These are phyloP conservation scores for Mallotus nudiflorus DNA, from an alignment of 345 rosid genomes.

Conservation along the genomic window DNA sequence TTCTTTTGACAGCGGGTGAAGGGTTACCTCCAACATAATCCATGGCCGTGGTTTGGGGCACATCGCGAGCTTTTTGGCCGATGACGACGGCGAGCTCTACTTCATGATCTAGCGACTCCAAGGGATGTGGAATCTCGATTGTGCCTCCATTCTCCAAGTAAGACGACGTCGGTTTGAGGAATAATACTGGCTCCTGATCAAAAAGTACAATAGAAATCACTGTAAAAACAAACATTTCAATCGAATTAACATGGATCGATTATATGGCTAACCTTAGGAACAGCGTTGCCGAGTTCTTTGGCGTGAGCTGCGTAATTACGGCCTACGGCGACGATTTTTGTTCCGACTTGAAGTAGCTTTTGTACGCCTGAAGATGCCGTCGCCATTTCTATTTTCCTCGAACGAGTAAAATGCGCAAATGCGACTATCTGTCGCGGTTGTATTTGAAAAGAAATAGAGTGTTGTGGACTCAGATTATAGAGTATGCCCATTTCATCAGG, in stretches of 20 bases:
- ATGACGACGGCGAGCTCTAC: slow-evolving; percentile 94
- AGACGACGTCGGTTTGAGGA: slow-evolving; percentile 92
- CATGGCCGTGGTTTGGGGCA: slow-evolving; percentile 74
- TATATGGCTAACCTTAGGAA: slow-evolving; percentile 54
- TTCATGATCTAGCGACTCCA: slow-evolving; percentile 80
- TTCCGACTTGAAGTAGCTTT: slow-evolving; percentile 63
- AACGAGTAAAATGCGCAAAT: neutral
- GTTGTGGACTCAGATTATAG: too few species aligned
- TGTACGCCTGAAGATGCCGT: slow-evolving; percentile 36
- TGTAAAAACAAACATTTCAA: neutral
- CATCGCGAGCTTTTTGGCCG: slow-evolving; percentile 76
- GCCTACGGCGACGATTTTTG: slow-evolving; percentile 92
- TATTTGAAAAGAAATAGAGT: too few species aligned
- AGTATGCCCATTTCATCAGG: too few species aligned
- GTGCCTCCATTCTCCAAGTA: slow-evolving; percentile 87
- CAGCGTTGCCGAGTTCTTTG: slow-evolving; percentile 90
- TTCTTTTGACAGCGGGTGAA: too few species aligned
- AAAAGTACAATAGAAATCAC: neutral
- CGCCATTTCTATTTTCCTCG: slow-evolving; percentile 15
- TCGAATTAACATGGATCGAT: neutral
- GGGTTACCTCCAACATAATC: slow-evolving; percentile 75
- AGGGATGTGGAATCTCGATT: slow-evolving; percentile 76
- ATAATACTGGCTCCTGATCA: slow-evolving; percentile 75
- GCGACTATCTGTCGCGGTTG: too few species aligned
- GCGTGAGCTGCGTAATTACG: slow-evolving; percentile 97